A percentile compares a stretch with the other conserved stretches of the same genome.
Evolutionary conservation across 495 filamentous ascomycete genomes (phyloP).

Genomic region (Penicillium bovifimosum): DNA sequence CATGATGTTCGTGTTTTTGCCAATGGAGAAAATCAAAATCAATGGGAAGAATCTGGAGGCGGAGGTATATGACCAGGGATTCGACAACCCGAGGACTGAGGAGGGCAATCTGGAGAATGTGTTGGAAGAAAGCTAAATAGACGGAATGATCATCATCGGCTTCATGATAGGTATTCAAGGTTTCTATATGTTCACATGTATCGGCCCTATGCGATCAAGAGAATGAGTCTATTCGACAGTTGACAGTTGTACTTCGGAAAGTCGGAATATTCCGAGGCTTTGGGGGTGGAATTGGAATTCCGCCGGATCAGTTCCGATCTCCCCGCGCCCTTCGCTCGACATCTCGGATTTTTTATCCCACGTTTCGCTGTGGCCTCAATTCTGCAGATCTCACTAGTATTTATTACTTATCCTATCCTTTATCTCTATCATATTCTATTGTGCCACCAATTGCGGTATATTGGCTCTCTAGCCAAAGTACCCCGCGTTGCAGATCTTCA

Average conservation of each 20-base stretch:
- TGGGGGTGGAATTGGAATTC: neutral
- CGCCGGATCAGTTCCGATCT: slow-evolving; percentile 4
- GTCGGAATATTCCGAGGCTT: slow-evolving; percentile 1
- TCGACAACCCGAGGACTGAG: slow-evolving; percentile 5
- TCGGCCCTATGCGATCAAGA: too few relatives aligned
- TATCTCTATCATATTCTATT: neutral
- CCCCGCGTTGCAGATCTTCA: slow-evolving; percentile 1
- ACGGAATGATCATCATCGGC: neutral
- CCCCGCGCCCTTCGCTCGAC: slow-evolving; percentile 1
- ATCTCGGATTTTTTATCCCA: neutral
- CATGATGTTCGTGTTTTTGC: slow-evolving; percentile 47
- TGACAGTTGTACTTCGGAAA: neutral
- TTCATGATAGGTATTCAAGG: neutral
- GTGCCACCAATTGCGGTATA: neutral
- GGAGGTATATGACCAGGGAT: slow-evolving; percentile 28
- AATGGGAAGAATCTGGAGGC: slow-evolving; percentile 19
- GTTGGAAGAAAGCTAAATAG: neutral
- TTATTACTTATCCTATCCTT: neutral
- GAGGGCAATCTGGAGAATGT: neutral
- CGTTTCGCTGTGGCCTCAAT: neutral
- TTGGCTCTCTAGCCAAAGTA: neutral
- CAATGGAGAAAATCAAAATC: slow-evolving; percentile 26
- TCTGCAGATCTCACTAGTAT: neutral
- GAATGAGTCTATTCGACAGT: neutral
- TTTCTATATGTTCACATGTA: too few relatives aligned